Conservation (phyloP, 768 basidiomycete species). For the Hebeloma cylindrosporum region DNA sequence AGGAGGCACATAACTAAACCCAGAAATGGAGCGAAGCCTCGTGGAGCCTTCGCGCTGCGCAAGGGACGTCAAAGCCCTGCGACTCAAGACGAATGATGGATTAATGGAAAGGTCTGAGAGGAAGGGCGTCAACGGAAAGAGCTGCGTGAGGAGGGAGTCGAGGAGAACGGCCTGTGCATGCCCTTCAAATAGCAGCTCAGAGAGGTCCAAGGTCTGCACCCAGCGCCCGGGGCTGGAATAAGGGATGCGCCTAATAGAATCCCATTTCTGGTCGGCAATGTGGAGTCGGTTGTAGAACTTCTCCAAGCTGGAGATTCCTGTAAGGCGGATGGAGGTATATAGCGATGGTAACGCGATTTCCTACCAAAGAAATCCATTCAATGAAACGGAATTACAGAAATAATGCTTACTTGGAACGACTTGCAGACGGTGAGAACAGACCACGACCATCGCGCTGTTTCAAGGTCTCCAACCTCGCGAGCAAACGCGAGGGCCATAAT, state of each 20-base stretch:
- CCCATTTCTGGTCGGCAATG: slow-evolving; percentile 77
- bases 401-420: slow-evolving; percentile 39
- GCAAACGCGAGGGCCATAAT: slow-evolving; percentile 49
- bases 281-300: slow-evolving; percentile 59
- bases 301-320: slow-evolving; percentile 44
- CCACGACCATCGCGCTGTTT: slow-evolving; percentile 26
- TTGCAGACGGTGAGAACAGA: slow-evolving; percentile 45
- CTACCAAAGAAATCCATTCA: slow-evolving; percentile 34
- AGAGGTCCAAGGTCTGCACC: slow-evolving; percentile 76
- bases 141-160: slow-evolving; percentile 60
- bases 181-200: slow-evolving; percentile 44
- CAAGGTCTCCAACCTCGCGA: slow-evolving; percentile 16
- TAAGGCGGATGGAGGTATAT: slow-evolving; percentile 54
- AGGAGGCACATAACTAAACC: slow-evolving; percentile 50
- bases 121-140: slow-evolving; percentile 72
- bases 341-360: slow-evolving; percentile 65
- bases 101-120: slow-evolving; percentile 54
- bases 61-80: slow-evolving; percentile 54
- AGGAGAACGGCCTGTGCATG: slow-evolving; percentile 50
- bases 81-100: slow-evolving; percentile 58
- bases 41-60: slow-evolving; percentile 48
- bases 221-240: slow-evolving; percentile 88
- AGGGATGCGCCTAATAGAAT: slow-evolving; percentile 83
- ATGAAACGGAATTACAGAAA: not conserved
- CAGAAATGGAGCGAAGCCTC: slow-evolving; percentile 52